Percentiles rank a stretch among this genome's conserved stretches.
These are phyloP conservation scores for Penicillium paneum DNA, from an alignment of 2,329 filamentous ascomycete genomes.

Conservation along the genomic window DNA sequence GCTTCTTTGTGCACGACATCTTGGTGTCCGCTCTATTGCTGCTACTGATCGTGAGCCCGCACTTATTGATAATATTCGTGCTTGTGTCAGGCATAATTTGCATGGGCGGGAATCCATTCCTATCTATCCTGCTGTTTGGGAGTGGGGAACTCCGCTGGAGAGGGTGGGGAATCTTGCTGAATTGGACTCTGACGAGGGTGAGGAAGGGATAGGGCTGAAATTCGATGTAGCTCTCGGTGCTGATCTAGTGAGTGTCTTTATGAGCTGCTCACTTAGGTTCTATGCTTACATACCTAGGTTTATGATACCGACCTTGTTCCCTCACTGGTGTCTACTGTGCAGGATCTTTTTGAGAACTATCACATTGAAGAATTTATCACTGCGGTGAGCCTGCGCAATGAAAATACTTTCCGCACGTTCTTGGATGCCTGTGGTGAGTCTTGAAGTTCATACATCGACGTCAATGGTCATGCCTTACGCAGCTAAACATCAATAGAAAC, in stretches of 20 bases:
- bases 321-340: slow-evolving; percentile 55
- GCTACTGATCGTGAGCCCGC: slow-evolving; percentile 60
- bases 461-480: not conserved
- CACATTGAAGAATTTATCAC: slow-evolving; percentile 54
- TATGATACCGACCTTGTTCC: slow-evolving; percentile 59
- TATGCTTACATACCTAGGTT: slow-evolving; percentile 44
- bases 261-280: not conserved
- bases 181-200: not conserved
- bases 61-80: slow-evolving; percentile 40
- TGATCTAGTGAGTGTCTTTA: slow-evolving; percentile 36
- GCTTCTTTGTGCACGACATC: slow-evolving; percentile 59
- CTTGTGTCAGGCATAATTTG: slow-evolving; percentile 37
- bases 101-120: slow-evolving; percentile 22
- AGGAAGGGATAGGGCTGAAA: not conserved
- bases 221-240: slow-evolving; percentile 44
- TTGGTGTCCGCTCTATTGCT: slow-evolving; percentile 53
- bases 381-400: slow-evolving; percentile 60
- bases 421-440: slow-evolving; percentile 56
- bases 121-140: slow-evolving; percentile 39
- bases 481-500: slow-evolving; percentile 25
- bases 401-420: slow-evolving; percentile 60
- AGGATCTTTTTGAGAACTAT: slow-evolving; percentile 55
- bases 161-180: slow-evolving; percentile 6
- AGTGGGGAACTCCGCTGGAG: slow-evolving; percentile 39
- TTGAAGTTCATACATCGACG: not conserved